phyloP scores from a whole-genome alignment of 768 basidiomycete genomes.

The Fomitopsis pulvina region DNA sequence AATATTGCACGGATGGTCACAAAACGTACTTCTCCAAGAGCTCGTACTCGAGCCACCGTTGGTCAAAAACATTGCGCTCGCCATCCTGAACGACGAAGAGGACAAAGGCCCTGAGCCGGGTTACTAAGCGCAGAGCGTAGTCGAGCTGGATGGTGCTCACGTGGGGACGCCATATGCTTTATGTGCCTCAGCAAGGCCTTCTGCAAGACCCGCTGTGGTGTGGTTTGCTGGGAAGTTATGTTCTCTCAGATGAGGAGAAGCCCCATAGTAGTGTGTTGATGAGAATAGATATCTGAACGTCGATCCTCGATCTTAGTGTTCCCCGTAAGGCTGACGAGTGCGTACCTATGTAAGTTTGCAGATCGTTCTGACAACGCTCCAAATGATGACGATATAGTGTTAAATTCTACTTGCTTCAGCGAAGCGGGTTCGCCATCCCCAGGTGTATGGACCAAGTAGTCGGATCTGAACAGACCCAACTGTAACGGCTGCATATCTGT shows the following conservation, averaged over 20 bases:
- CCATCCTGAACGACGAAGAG: conserved; percentile 86
- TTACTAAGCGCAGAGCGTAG: neutral
- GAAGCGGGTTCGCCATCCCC: conserved; percentile 27
- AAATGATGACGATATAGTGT: conserved; percentile 92
- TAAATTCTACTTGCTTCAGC: conserved; percentile 96
- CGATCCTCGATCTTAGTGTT: neutral
- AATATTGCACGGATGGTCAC: neutral
- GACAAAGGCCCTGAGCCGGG: conserved; percentile 42
- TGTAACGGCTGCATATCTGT: conserved; percentile 66
- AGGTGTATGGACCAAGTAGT: conserved; percentile 79
- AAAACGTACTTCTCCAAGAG: conserved; percentile 65
- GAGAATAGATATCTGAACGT: conserved; percentile 54
- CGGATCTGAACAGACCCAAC: conserved; percentile 89
- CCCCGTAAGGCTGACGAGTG: neutral
- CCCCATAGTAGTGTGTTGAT: conserved; percentile 60
- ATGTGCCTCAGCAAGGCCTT: conserved; percentile 78
- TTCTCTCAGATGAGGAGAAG: conserved; percentile 43
- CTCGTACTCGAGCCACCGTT: conserved; percentile 83
- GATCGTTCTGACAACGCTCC: conserved; percentile 67
- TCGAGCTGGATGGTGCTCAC: conserved; percentile 27
- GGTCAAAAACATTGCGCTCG: conserved; percentile 95
- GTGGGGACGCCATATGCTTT: conserved; percentile 53
- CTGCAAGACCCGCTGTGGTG: conserved; percentile 60
- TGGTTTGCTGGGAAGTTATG: conserved; percentile 69
- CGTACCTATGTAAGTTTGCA: conserved; percentile 72